These are phyloP conservation scores for Ophiostoma piceae DNA, from an alignment of 2,329 filamentous ascomycete species.

Conservation along the genomic window DNA sequence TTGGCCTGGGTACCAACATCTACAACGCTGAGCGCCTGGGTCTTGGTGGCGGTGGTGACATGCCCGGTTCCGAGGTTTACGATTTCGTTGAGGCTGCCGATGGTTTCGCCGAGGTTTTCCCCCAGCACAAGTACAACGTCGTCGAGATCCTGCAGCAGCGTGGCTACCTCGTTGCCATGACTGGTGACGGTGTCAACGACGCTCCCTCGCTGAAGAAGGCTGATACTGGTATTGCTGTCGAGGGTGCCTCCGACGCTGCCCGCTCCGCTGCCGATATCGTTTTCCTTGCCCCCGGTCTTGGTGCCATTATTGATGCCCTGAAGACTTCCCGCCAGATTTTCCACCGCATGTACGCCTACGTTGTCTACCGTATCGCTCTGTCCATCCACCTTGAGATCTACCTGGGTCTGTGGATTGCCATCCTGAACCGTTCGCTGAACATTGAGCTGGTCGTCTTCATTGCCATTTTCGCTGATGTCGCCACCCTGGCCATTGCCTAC, in stretches of 20 bases:
- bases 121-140: conserved; percentile 92
- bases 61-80: conserved; percentile 90
- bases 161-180: conserved; percentile 93
- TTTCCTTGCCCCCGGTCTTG: conserved; percentile 84
- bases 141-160: conserved; percentile 90
- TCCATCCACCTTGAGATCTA: conserved; percentile 89
- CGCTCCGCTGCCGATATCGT: conserved; percentile 90
- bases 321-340: conserved; percentile 94
- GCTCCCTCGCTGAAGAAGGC: conserved; percentile 89
- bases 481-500: conserved; percentile 86
- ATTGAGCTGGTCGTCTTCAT: conserved; percentile 88
- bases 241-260: conserved; percentile 85
- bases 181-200: conserved; percentile 92
- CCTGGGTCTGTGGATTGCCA: conserved; percentile 86
- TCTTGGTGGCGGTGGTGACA: conserved; percentile 82
- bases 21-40: conserved; percentile 91
- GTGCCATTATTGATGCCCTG: conserved; percentile 85
- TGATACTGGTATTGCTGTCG: conserved; percentile 93
- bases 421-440: conserved; percentile 77
- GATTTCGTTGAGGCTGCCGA: conserved; percentile 94
- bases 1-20: conserved; percentile 86
- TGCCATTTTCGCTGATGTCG: conserved; percentile 89
- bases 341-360: conserved; percentile 95
- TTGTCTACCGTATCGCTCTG: conserved; percentile 89
- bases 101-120: conserved; percentile 92